These are phyloP conservation scores for Emergomyces pasteurianus DNA, from an alignment of 2,329 filamentous ascomycete species.

Conservation along the genomic window DNA sequence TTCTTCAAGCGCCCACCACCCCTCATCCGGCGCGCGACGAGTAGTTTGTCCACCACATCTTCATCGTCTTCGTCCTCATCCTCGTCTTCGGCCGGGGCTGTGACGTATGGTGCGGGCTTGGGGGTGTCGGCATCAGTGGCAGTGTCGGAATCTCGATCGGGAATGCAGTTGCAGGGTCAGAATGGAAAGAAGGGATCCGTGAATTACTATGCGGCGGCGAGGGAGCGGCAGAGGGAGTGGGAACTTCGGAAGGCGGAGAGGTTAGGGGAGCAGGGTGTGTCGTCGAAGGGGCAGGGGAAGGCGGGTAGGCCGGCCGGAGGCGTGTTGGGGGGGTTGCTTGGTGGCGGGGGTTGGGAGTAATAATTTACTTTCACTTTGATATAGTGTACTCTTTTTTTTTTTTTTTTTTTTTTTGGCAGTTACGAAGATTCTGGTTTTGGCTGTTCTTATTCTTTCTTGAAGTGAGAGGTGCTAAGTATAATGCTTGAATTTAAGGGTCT, in stretches of 20 bases:
- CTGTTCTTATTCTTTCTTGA: not conserved
- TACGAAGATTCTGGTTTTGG: too few species aligned
- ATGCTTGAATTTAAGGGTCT: not conserved
- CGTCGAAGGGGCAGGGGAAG: slow-evolving; percentile 31
- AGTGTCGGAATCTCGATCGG: slow-evolving; percentile 13
- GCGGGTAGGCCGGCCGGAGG: slow-evolving; percentile 27
- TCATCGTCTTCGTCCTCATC: slow-evolving; percentile 1
- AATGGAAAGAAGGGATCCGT: slow-evolving; percentile 48
- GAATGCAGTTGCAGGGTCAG: slow-evolving; percentile 15
- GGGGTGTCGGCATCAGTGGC: slow-evolving; percentile 12
- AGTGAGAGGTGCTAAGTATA: not conserved
- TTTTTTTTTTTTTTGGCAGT: not conserved
- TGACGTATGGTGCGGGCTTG: slow-evolving; percentile 7
- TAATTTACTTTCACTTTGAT: not conserved
- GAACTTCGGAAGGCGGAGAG: slow-evolving; percentile 35
- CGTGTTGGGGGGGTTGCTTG: slow-evolving; percentile 25
- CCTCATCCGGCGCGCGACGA: slow-evolving; percentile 18
- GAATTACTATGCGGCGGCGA: slow-evolving; percentile 43
- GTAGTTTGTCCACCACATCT: slow-evolving; percentile 20
- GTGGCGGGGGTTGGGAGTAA: slow-evolving; percentile 32
- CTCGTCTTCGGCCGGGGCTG: not conserved
- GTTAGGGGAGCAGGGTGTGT: slow-evolving; percentile 24
- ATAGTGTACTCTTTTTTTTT: not conserved
- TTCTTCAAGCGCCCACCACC: slow-evolving; percentile 2
- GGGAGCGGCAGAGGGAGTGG: slow-evolving; percentile 47